Evolutionary conservation across 371 early-diverging fungal species (phyloP).

Genomic region (Rhizomucor miehei): DNA sequence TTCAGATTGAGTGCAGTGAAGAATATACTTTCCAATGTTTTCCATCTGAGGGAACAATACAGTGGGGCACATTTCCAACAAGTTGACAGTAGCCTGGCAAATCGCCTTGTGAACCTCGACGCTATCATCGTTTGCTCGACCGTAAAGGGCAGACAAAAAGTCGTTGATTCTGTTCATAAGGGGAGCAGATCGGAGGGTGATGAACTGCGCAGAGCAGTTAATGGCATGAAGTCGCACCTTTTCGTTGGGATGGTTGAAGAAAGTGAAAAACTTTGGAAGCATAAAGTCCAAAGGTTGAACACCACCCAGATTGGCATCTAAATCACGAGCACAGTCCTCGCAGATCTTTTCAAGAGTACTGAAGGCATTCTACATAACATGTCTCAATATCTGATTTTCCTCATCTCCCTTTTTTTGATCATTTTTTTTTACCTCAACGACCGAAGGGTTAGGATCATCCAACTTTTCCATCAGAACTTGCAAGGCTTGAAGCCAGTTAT

Average conservation of each 20-base stretch:
- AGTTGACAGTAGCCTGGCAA: constrained; percentile 88
- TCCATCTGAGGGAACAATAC: constrained; percentile 81
- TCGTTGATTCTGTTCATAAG: constrained; percentile 70
- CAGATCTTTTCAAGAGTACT: constrained; percentile 88
- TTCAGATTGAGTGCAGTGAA: constrained; percentile 82
- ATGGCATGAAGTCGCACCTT: constrained; percentile 78
- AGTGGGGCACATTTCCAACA: constrained; percentile 82
- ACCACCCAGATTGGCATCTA: constrained; percentile 70
- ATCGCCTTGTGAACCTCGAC: constrained; percentile 83
- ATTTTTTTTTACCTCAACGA: constrained; percentile 67
- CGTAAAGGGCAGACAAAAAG: constrained; percentile 79
- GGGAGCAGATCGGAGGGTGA: constrained; percentile 64
- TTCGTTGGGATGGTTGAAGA: constrained; percentile 72
- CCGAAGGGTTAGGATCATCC: constrained; percentile 61
- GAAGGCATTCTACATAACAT: constrained; percentile 70
- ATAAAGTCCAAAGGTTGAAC: constrained; percentile 76
- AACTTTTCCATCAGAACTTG: constrained; percentile 72
- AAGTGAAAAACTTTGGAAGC: constrained; percentile 82
- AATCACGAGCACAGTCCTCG: constrained; percentile 83
- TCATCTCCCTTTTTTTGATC: background rate
- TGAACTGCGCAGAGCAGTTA: constrained; percentile 78
- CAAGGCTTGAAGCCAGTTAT: constrained; percentile 84
- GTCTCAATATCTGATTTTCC: background rate
- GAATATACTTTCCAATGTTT: constrained; percentile 89
- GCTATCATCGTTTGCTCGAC: constrained; percentile 76